phyloP scores from a whole-genome alignment of 345 rosid genomes.

The Corymbia maculata region DNA sequence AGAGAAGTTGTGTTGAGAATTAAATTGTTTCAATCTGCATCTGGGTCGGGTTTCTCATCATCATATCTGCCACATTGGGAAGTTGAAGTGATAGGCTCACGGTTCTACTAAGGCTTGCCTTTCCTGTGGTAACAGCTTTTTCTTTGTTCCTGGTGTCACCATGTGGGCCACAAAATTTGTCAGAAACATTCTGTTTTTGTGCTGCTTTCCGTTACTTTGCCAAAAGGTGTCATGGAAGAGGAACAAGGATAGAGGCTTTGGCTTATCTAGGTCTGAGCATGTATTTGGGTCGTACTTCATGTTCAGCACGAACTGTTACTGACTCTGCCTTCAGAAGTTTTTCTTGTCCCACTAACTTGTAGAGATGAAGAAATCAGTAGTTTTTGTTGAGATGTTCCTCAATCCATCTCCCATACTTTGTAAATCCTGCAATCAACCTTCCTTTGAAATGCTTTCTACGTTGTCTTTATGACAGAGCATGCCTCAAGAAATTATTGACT shows the following conservation, averaged over 20 bases:
- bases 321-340: background rate
- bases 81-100: background rate
- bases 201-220: background rate
- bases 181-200: background rate
- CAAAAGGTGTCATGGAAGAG: background rate
- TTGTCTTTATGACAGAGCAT: conserved; percentile 56
- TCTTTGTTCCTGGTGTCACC: background rate
- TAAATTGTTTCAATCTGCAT: background rate
- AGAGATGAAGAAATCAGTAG: background rate
- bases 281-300: background rate
- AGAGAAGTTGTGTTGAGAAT: background rate
- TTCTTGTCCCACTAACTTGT: background rate
- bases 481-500: conserved; percentile 78
- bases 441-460: background rate
- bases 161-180: background rate
- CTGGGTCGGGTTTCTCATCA: background rate
- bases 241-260: background rate
- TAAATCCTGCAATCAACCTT: background rate
- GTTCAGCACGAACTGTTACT: background rate
- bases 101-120: background rate
- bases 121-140: background rate
- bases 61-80: background rate
- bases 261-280: background rate
- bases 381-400: background rate
- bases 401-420: background rate